Conservation (phyloP, 2,329 filamentous ascomycete genomes). For the Mariannaea elegans region DNA sequence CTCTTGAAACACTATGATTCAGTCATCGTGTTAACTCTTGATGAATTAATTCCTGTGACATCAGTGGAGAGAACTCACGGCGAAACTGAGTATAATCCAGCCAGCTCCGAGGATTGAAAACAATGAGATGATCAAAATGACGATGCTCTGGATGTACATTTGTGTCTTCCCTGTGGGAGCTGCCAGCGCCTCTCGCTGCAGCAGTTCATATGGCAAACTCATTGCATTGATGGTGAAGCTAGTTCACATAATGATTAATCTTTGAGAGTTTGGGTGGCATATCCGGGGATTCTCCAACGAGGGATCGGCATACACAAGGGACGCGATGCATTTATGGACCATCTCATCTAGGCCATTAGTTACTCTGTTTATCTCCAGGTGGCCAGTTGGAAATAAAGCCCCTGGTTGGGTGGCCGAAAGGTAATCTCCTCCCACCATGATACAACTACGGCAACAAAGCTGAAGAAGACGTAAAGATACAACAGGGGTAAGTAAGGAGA, state of each 20-base stretch:
- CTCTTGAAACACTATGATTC: slow-evolving; percentile 17
- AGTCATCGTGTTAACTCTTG: too few relatives aligned
- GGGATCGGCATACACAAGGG: neutral
- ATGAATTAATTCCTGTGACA: too few relatives aligned
- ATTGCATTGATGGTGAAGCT: neutral
- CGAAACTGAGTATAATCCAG: slow-evolving; percentile 18
- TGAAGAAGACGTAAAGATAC: too few relatives aligned
- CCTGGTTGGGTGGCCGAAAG: too few relatives aligned
- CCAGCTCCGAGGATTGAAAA: slow-evolving; percentile 5
- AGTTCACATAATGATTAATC: neutral
- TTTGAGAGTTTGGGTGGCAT: neutral
- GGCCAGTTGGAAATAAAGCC: neutral
- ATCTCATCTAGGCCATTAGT: neutral
- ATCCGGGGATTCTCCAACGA: neutral
- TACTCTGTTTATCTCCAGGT: neutral
- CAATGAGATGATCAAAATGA: neutral
- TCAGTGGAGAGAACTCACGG: too few relatives aligned
- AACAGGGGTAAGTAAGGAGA: too few relatives aligned
- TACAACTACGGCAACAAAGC: too few relatives aligned
- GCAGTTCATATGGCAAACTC: neutral
- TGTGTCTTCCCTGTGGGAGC: neutral
- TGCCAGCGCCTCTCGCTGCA: neutral
- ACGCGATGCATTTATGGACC: neutral
- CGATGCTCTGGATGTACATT: neutral
- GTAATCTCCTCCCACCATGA: too few relatives aligned